Evolutionary conservation across 1,284 basidiomycete genomes (phyloP).

Genomic region (Boletus austroedulis): DNA sequence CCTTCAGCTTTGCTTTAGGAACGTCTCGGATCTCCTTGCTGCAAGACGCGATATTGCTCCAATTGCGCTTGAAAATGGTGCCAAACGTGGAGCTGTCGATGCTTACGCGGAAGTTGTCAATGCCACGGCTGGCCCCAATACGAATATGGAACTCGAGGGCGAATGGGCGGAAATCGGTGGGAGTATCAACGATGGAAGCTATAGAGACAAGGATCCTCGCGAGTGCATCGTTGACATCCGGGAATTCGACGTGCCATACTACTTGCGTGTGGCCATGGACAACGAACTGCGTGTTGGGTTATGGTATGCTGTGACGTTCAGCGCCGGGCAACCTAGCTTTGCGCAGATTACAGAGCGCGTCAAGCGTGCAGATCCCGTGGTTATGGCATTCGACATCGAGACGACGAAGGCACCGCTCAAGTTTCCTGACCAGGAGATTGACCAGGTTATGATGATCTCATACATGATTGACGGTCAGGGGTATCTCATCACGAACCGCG

Average conservation of each 20-base stretch:
- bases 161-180: slow-evolving; percentile 56
- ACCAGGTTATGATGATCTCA: slow-evolving; percentile 99
- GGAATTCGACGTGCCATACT: slow-evolving; percentile 98
- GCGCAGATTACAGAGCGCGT: slow-evolving; percentile 78
- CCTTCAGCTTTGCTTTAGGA: slow-evolving; percentile 88
- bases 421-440: slow-evolving; percentile 93
- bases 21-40: slow-evolving; percentile 86
- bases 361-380: slow-evolving; percentile 98
- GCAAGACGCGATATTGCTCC: slow-evolving; percentile 90
- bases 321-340: slow-evolving; percentile 80
- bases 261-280: slow-evolving; percentile 97
- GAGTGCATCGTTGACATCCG: slow-evolving; percentile 93
- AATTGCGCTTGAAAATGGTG: slow-evolving; percentile 84
- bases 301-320: slow-evolving; percentile 91
- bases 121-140: slow-evolving; percentile 56
- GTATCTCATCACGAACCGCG: slow-evolving; percentile 96
- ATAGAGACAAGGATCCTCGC: slow-evolving; percentile 73
- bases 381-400: slow-evolving; percentile 99
- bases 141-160: slow-evolving; percentile 67
- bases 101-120: slow-evolving; percentile 98
- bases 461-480: slow-evolving; percentile 98
- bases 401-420: slow-evolving; percentile 98
- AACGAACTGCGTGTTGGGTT: slow-evolving; percentile 96
- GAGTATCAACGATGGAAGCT: slow-evolving; percentile 40
- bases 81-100: slow-evolving; percentile 95